These are phyloP conservation scores for Puccinia horiana DNA, from an alignment of 1,284 basidiomycete genomes.

Conservation along the genomic window DNA sequence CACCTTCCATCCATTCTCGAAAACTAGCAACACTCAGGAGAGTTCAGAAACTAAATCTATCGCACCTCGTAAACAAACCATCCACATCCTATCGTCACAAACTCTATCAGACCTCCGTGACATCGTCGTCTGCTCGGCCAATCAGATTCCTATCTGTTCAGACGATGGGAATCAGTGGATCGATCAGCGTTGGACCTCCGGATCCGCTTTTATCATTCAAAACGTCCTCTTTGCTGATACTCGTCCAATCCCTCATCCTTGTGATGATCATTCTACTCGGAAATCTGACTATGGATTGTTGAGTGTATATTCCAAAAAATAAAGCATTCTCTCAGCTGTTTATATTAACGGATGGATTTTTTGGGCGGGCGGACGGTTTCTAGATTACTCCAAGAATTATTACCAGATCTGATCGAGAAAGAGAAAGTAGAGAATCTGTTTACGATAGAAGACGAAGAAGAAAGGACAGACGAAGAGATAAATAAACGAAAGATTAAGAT, in stretches of 20 bases:
- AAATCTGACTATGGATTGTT: conserved; percentile 37
- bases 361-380: background rate
- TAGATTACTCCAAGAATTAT: conserved; percentile 24
- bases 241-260: background rate
- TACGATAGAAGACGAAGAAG: background rate
- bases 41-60: conserved; percentile 24
- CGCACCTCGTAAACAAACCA: conserved; percentile 35
- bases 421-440: conserved; percentile 4
- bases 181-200: conserved; percentile 14
- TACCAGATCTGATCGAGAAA: background rate
- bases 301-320: conserved; percentile 6
- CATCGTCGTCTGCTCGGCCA: conserved; percentile 68
- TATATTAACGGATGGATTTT: background rate
- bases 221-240: conserved; percentile 30
- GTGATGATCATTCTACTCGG: background rate
- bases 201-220: conserved; percentile 35
- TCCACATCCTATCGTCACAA: conserved; percentile 66
- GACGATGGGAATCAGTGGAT: conserved; percentile 3
- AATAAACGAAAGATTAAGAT: background rate
- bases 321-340: background rate
- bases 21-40: conserved; percentile 8
- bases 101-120: conserved; percentile 69
- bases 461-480: background rate
- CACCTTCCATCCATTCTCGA: conserved; percentile 23
- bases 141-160: conserved; percentile 63